phyloP scores from a whole-genome alignment of 2,329 filamentous ascomycete genomes.

The Penicillium sp. region DNA sequence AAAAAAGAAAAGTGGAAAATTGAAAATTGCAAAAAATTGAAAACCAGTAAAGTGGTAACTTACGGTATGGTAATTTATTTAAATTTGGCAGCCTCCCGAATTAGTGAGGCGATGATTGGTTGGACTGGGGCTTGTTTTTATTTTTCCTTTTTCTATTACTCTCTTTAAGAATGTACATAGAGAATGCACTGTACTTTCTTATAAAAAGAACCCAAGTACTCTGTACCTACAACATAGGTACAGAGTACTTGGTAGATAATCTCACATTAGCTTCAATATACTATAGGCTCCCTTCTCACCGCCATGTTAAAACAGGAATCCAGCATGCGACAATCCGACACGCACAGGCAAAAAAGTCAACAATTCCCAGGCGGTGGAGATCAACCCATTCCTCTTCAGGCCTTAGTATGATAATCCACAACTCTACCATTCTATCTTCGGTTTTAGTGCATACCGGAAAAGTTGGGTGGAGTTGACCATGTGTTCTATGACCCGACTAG shows the following conservation, averaged over 20 bases:
- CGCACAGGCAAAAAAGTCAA: constrained; percentile 8
- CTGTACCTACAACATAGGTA: too few species aligned
- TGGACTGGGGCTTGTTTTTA: background rate
- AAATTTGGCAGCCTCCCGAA: constrained; percentile 14
- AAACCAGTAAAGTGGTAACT: background rate
- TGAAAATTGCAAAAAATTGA: background rate
- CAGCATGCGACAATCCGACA: constrained; percentile 7
- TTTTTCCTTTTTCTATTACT: constrained; percentile 4
- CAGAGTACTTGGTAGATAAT: background rate
- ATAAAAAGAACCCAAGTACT: background rate
- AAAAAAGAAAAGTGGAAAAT: background rate
- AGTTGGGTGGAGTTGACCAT: constrained; percentile 16
- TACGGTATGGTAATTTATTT: constrained; percentile 15
- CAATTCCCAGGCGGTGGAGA: constrained; percentile 7
- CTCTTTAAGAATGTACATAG: background rate
- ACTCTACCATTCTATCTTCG: constrained; percentile 22
- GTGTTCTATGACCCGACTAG: constrained; percentile 22
- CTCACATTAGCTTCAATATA: background rate
- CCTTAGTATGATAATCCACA: constrained; percentile 11
- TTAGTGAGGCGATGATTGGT: constrained; percentile 28
- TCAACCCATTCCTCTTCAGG: constrained; percentile 9
- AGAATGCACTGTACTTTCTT: background rate
- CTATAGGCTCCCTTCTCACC: background rate
- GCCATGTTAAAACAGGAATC: constrained; percentile 1
- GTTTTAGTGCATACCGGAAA: constrained; percentile 22